Percentiles rank a stretch among this genome's conserved stretches.
Conservation (phyloP, 1,284 basidiomycete genomes). For the Tilletiaria anomala region DNA sequence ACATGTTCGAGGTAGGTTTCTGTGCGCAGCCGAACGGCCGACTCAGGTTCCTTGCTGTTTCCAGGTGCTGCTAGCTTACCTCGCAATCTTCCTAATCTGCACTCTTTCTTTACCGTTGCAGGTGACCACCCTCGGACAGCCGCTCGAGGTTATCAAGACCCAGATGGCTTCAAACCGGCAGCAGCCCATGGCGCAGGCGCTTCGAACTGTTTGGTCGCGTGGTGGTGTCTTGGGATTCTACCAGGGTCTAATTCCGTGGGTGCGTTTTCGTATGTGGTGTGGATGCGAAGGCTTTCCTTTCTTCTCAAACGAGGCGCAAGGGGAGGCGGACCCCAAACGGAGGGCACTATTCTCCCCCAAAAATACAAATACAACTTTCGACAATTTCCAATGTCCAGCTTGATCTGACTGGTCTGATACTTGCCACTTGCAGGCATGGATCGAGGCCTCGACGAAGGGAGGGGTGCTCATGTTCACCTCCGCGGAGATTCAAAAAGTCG, state of each 20-base stretch:
- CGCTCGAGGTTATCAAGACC: constrained; percentile 96
- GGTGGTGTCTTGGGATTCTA: constrained; percentile 85
- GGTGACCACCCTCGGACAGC: constrained; percentile 94
- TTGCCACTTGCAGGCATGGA: constrained; percentile 83
- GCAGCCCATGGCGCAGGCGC: constrained; percentile 76
- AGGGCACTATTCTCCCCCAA: too few relatives aligned
- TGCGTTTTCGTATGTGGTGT: too few relatives aligned
- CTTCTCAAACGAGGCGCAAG: background rate
- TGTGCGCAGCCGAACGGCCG: too few relatives aligned
- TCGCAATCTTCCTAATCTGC: too few relatives aligned
- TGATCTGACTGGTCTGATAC: too few relatives aligned
- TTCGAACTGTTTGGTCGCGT: constrained; percentile 73
- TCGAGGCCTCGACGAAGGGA: constrained; percentile 97
- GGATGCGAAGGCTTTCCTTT: background rate
- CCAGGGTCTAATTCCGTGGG: constrained; percentile 96
- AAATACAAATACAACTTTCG: too few relatives aligned
- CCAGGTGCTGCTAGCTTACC: too few relatives aligned
- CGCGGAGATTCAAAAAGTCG: constrained; percentile 72
- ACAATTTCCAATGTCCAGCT: too few relatives aligned
- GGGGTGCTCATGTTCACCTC: constrained; percentile 90
- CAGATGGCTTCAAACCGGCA: constrained; percentile 43
- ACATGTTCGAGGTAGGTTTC: constrained; percentile 77
- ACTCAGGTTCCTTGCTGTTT: too few relatives aligned
- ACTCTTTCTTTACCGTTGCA: too few relatives aligned
- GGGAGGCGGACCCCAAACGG: too few relatives aligned